These are phyloP conservation scores for Botrytis elliptica DNA, from an alignment of 2,329 filamentous ascomycete genomes.

Conservation along the genomic window DNA sequence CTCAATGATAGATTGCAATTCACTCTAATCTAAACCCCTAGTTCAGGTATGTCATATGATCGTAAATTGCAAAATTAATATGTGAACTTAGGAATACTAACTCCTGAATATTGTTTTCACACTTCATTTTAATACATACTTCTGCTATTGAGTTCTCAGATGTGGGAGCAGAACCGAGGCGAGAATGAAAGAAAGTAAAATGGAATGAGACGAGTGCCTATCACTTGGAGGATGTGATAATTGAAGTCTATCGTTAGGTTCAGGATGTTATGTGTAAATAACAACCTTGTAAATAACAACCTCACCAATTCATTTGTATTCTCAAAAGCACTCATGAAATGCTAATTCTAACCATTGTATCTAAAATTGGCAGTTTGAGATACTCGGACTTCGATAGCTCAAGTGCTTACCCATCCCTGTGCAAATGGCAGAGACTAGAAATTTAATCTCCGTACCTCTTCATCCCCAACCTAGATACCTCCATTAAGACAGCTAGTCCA, in stretches of 20 bases:
- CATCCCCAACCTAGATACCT: neutral
- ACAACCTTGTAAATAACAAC: too few relatives aligned
- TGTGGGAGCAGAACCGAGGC: fast-evolving
- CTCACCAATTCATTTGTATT: neutral
- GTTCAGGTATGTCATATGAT: neutral
- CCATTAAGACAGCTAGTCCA: too few relatives aligned
- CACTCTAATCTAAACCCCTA: fast-evolving
- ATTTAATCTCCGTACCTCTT: neutral
- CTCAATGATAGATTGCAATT: neutral
- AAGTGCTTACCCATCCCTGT: neutral
- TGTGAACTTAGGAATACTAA: too few relatives aligned
- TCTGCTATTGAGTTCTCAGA: neutral
- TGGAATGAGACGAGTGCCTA: neutral
- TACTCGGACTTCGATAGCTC: neutral
- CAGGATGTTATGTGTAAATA: neutral
- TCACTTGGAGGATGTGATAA: neutral
- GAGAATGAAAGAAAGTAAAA: neutral
- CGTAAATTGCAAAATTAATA: neutral
- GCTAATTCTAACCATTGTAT: neutral
- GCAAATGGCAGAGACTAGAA: neutral
- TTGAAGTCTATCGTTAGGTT: neutral
- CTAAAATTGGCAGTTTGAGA: neutral
- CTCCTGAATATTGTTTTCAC: neutral
- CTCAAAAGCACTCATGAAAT: neutral
- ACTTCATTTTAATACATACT: neutral